Conservation (phyloP, 371 early-diverging fungal species). For the Rhizopus delemar region DNA sequence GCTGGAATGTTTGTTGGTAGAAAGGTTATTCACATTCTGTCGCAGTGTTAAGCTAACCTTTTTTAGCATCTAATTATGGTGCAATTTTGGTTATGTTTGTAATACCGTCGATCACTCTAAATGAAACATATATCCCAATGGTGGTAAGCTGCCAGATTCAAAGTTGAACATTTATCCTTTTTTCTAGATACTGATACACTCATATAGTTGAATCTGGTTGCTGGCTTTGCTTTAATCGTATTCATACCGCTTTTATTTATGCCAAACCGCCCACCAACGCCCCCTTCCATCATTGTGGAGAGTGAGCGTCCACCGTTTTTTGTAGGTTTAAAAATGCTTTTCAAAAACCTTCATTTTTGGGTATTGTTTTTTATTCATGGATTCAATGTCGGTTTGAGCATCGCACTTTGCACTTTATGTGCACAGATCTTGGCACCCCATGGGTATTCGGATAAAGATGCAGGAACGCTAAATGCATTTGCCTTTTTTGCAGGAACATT, state of each 20-base stretch:
- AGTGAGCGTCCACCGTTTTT: slow-evolving; percentile 34
- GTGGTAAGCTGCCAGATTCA: slow-evolving; percentile 18
- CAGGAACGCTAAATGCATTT: slow-evolving; percentile 42
- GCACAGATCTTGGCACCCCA: slow-evolving; percentile 51
- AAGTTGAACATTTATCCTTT: neutral
- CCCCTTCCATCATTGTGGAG: slow-evolving; percentile 36
- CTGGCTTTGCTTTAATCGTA: slow-evolving; percentile 32
- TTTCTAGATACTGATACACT: neutral
- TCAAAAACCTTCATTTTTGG: slow-evolving; percentile 44
- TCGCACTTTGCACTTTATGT: slow-evolving; percentile 52
- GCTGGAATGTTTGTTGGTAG: slow-evolving; percentile 63
- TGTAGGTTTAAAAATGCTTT: slow-evolving; percentile 35
- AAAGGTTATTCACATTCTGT: neutral
- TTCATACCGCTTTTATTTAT: slow-evolving; percentile 42
- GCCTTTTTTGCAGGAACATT: slow-evolving; percentile 42
- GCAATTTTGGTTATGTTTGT: slow-evolving; percentile 59
- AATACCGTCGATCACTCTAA: slow-evolving; percentile 53
- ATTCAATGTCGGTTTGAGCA: slow-evolving; percentile 51
- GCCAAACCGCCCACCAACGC: slow-evolving; percentile 48
- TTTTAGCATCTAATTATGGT: slow-evolving; percentile 49
- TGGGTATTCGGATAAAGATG: slow-evolving; percentile 56
- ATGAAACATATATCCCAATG: slow-evolving; percentile 34
- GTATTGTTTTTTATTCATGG: slow-evolving; percentile 46
- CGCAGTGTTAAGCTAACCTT: neutral
- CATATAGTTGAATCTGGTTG: slow-evolving; percentile 37